These are phyloP conservation scores for Aegilops umbellulata DNA, from an alignment of 176 grass and related monocot species.

Conservation along the genomic window DNA sequence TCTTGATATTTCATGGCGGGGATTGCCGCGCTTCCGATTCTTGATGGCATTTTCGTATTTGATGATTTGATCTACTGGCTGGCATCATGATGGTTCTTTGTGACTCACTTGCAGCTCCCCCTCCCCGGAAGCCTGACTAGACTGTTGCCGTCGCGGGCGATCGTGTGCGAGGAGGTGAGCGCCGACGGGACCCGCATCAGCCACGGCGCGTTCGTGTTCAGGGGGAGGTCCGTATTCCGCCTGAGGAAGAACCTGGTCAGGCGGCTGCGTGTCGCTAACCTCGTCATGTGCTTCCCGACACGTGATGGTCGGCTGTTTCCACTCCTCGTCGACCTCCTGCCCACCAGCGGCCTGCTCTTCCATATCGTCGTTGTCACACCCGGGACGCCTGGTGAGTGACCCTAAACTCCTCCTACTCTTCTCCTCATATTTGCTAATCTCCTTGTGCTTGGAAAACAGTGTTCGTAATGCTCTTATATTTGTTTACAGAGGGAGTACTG, in stretches of 20 bases:
- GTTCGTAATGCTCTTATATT: no score
- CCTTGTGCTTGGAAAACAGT: no score
- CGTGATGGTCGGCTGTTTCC: neutral
- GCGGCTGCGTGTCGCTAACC: neutral
- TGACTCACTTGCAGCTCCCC: neutral
- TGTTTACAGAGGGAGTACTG: no score
- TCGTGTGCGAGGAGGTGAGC: neutral
- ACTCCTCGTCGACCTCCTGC: slow-evolving; percentile 16
- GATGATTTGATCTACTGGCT: no score
- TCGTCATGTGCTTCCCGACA: neutral
- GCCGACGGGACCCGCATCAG: neutral
- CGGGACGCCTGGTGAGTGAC: neutral
- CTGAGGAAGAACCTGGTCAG: neutral
- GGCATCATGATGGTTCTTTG: neutral
- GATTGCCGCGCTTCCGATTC: no score
- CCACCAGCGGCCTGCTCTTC: neutral
- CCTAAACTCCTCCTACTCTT: no score
- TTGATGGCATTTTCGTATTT: no score
- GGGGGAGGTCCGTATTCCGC: neutral
- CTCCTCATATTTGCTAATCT: no score
- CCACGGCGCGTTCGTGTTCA: neutral
- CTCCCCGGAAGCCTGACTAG: neutral
- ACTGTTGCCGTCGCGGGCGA: neutral
- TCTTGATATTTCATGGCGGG: no score
- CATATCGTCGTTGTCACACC: neutral